Conservation (phyloP, 495 filamentous ascomycete genomes). For the Aspergillus heteromorphus region DNA sequence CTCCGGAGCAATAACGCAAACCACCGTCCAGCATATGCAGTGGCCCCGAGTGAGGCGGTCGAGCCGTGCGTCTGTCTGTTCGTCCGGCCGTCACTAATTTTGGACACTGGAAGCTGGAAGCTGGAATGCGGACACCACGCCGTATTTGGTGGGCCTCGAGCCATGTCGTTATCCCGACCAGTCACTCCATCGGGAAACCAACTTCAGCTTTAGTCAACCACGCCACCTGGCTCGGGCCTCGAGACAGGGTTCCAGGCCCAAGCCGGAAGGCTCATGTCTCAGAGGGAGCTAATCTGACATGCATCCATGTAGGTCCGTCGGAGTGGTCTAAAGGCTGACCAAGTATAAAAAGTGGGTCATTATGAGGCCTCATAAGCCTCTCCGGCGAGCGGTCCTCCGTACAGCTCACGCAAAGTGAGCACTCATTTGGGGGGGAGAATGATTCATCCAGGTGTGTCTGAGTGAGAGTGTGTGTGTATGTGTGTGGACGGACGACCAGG, state of each 20-base stretch:
- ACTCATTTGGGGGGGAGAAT: not conserved
- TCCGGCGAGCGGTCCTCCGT: not conserved
- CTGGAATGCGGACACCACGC: not conserved
- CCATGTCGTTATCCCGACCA: not conserved
- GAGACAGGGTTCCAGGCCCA: not conserved
- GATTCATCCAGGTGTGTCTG: not conserved
- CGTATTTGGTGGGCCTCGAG: not conserved
- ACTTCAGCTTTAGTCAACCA: not conserved
- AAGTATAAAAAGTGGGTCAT: not conserved
- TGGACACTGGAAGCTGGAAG: not conserved
- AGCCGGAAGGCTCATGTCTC: not conserved
- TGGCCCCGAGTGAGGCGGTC: not conserved
- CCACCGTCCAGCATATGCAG: not conserved
- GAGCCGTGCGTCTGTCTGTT: no score
- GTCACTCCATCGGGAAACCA: not conserved
- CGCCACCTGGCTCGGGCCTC: conserved; percentile 2
- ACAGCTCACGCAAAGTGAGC: not conserved
- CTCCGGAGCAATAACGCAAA: not conserved
- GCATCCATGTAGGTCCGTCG: not conserved
- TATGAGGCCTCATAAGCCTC: not conserved
- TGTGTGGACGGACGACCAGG: no score
- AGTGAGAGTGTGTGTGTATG: not conserved
- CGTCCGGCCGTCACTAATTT: no score
- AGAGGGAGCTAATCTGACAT: not conserved
- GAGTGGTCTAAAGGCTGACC: not conserved